These are phyloP conservation scores for Elsinoe necatrix DNA, from an alignment of 2,329 filamentous ascomycete genomes.

Conservation along the genomic window DNA sequence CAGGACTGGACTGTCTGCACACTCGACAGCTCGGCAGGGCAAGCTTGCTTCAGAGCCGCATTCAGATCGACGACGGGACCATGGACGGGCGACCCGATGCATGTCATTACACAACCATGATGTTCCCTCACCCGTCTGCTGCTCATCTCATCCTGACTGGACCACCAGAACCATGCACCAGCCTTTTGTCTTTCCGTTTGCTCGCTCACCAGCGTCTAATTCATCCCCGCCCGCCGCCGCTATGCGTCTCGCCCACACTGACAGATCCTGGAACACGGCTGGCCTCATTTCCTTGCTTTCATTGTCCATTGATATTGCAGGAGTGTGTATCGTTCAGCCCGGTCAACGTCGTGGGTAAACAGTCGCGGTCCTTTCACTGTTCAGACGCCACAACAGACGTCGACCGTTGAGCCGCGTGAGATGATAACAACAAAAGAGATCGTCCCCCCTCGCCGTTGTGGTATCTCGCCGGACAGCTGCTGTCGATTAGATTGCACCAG, in stretches of 20 bases:
- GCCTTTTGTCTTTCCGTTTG: neutral
- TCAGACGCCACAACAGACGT: neutral
- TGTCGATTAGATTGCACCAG: slow-evolving; percentile 16
- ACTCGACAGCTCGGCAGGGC: slow-evolving; percentile 6
- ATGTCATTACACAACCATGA: slow-evolving; percentile 11
- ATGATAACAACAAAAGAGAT: slow-evolving; percentile 13
- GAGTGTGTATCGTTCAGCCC: neutral
- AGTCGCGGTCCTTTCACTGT: neutral
- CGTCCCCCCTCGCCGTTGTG: slow-evolving; percentile 6
- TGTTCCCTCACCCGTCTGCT: neutral
- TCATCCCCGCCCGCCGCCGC: slow-evolving; percentile 1
- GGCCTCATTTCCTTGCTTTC: neutral
- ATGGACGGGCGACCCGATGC: neutral
- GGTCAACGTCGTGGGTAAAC: slow-evolving; percentile 8
- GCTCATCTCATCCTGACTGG: slow-evolving; percentile 5
- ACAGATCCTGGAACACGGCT: slow-evolving; percentile 3
- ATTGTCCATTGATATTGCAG: slow-evolving; percentile 2
- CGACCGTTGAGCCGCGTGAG: slow-evolving; percentile 14
- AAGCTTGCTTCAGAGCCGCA: slow-evolving; percentile 8
- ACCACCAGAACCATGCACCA: neutral
- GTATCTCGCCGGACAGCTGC: slow-evolving; percentile 2
- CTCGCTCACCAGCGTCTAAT: neutral
- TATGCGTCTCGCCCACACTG: slow-evolving; percentile 6
- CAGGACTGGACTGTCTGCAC: neutral
- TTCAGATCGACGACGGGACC: neutral